Base-by-base conservation (phyloP, 345 rosid genomes). In the Capsella bursapastoris region DNA sequence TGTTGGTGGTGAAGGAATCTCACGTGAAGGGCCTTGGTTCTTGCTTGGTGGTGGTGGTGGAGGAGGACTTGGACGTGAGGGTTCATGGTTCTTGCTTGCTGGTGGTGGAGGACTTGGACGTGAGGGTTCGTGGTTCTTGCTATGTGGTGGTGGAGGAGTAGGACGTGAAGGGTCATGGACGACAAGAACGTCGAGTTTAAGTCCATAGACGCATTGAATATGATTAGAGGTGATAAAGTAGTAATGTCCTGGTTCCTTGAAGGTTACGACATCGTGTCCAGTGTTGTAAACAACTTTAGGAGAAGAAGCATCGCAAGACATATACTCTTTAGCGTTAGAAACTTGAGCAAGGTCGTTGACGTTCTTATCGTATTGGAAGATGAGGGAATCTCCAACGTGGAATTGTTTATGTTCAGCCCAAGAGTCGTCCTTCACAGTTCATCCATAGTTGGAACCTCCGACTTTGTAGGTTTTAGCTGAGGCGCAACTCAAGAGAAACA, bases 221-320 rank as follows among this genome's bases (percentile, higher is more conserved):
- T 22, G 25, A 22, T 22, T 22, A 22, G 25, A 53, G 58, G 10
- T 55, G 37, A 55, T 55, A 35, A 55, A 55, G 58, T 28, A 55
- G 58, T 55, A 9, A 28, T 6, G 0, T 55, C 58, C 37, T 55
- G 9, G 37, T 55, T 55, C 37, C 16, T n/a, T 55, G 58, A 55
- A 34, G 58, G n/a, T 28, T 28, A 55, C 16, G 58, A 55, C 18
- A 55, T 55, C 58, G 8, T 55, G n/a, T 25, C 57, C 57, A 0
- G 57, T 52, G 15, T 52, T 52, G 15, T 52, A 52, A 25, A 52
- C 57, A 2, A n/a, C 57, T 25, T 52, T 52, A 25, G 57, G 57
- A 52, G 57, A 52, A 52, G 57, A 52, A 27, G 32, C 11, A 13
- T 52, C 1, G 29, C 57, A 52, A 6, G 7, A 11, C 32, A 0